Percentiles rank a stretch among this genome's conserved stretches.
Evolutionary conservation across 352 stramenopile genomes (phyloP).

Genomic region (Globisporangium alternatum): DNA sequence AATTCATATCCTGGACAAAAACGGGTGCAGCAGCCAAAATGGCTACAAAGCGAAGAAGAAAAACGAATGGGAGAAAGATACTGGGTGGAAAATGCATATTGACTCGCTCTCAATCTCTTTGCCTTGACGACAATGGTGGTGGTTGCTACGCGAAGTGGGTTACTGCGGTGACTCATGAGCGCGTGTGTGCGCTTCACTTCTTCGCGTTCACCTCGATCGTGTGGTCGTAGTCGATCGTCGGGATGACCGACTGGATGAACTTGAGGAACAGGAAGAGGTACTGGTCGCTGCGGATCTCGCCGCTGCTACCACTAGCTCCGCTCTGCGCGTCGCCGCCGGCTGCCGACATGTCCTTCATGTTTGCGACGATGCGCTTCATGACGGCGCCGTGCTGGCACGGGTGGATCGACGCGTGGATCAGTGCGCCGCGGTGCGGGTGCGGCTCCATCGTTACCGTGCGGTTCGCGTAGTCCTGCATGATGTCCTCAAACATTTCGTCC

Average conservation of each 20-base stretch:
- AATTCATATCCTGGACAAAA: not conserved
- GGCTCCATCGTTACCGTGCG: constrained; percentile 98
- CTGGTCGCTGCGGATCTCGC: constrained; percentile 91
- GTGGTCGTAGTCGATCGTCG: constrained; percentile 99
- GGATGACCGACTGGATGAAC: constrained; percentile 98
- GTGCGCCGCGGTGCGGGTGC: constrained; percentile 90
- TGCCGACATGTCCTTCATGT: constrained; percentile 73
- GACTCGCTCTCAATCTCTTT: not conserved
- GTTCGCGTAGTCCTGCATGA: constrained; percentile 99
- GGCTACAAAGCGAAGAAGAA: not conserved
- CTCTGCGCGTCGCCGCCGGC: constrained; percentile 26
- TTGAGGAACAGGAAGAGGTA: constrained; percentile 99
- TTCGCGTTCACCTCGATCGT: constrained; percentile 95
- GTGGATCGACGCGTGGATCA: constrained; percentile 95
- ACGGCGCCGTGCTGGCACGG: constrained; percentile 97
- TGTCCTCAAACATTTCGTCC: constrained; percentile 98
- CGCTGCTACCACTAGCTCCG: constrained; percentile 14
- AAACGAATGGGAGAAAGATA: not conserved
- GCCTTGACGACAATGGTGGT: not conserved
- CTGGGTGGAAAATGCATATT: not conserved
- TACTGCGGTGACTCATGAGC: not conserved
- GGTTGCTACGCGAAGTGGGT: not conserved
- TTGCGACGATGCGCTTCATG: constrained; percentile 98
- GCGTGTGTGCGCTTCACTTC: constrained; percentile 17
- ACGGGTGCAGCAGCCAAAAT: not conserved